These are phyloP conservation scores for Geoglossum glabrum DNA, from an alignment of 495 filamentous ascomycete species.

Conservation along the genomic window DNA sequence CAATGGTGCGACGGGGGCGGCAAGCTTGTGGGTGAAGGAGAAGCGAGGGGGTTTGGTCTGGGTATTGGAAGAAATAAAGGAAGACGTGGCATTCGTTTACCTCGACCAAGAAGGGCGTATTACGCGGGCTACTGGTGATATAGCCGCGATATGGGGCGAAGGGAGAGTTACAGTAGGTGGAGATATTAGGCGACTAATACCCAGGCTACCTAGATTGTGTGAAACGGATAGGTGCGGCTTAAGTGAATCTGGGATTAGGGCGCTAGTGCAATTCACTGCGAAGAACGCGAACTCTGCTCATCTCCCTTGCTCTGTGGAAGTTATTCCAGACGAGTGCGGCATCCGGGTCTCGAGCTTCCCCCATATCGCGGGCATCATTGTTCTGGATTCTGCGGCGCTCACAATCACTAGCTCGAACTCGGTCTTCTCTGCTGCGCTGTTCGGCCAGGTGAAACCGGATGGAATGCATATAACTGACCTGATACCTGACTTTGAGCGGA, in stretches of 20 bases:
- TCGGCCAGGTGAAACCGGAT: constrained; percentile 68
- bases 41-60: constrained; percentile 86
- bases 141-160: constrained; percentile 62
- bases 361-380: constrained; percentile 92
- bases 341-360: constrained; percentile 82
- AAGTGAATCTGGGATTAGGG: constrained; percentile 47
- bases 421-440: constrained; percentile 78
- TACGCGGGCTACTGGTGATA: constrained; percentile 42
- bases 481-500: constrained; percentile 70
- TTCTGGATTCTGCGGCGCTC: constrained; percentile 54
- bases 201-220: constrained; percentile 55
- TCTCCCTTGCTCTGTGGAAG: constrained; percentile 59
- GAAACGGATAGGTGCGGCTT: constrained; percentile 44
- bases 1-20: constrained; percentile 75
- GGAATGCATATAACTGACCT: constrained; percentile 59
- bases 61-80: constrained; percentile 93
- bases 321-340: constrained; percentile 37
- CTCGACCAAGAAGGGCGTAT: constrained; percentile 58
- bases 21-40: constrained; percentile 96
- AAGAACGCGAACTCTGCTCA: constrained; percentile 49
- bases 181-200: constrained; percentile 55
- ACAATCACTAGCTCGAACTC: constrained; percentile 81
- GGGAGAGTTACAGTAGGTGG: constrained; percentile 41
- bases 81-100: constrained; percentile 60
- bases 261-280: constrained; percentile 62